phyloP scores from a whole-genome alignment of 1,139 yeast genomes.

The Candida anutae region DNA sequence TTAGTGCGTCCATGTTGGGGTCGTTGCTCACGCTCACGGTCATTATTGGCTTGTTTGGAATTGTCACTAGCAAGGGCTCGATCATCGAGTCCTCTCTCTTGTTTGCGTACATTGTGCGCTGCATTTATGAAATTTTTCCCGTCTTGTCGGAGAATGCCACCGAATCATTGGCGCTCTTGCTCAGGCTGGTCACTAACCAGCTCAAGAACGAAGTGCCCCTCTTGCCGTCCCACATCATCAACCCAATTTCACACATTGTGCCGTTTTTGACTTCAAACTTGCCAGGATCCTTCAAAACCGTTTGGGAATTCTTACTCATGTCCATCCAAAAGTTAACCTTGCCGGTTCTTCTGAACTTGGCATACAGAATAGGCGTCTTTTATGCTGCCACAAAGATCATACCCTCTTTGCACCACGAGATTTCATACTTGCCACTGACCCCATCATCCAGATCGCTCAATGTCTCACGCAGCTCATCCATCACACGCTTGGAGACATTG shows the following conservation, averaged over 20 bases:
- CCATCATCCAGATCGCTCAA: constrained; percentile 8
- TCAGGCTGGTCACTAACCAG: constrained; percentile 31
- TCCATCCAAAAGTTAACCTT: constrained; percentile 74
- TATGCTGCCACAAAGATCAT: constrained; percentile 92
- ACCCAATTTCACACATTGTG: constrained; percentile 33
- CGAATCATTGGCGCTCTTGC: constrained; percentile 27
- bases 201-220: constrained; percentile 32
- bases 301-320: constrained; percentile 60
- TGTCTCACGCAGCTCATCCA: constrained; percentile 9
- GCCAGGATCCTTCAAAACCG: constrained; percentile 54
- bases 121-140: constrained; percentile 86
- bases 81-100: constrained; percentile 79
- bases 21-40: constrained; percentile 71
- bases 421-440: constrained; percentile 20
- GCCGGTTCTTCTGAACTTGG: constrained; percentile 72
- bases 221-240: constrained; percentile 33
- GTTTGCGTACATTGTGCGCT: constrained; percentile 85
- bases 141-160: constrained; percentile 55
- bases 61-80: constrained; percentile 77
- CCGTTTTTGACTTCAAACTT: constrained; percentile 46
- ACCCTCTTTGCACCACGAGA: constrained; percentile 56
- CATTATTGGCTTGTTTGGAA: constrained; percentile 76
- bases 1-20: constrained; percentile 79
- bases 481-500: constrained; percentile 1
- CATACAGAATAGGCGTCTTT: constrained; percentile 79